Evolutionary conservation across 768 basidiomycete genomes (phyloP), one percentile per base, ranked within the genome.

Genomic region (Pleurotus giganteus): DNA sequence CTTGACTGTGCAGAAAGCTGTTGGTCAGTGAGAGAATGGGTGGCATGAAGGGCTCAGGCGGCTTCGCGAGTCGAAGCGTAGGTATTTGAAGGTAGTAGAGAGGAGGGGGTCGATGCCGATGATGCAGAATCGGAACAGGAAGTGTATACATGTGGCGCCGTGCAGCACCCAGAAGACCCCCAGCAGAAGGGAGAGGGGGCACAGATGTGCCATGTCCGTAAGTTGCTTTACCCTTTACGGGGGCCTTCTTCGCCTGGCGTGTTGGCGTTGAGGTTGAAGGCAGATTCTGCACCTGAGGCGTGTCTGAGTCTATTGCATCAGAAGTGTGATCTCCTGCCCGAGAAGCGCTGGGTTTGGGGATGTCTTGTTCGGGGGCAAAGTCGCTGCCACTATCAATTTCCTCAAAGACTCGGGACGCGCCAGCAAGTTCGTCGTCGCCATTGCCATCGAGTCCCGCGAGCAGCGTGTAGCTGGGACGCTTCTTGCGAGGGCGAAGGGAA

Each of bases 101-200:
- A 0, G 89, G 84, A 4, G 83, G 73, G 11, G 87, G 83, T 24
- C 86, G 74, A 63, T 92, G 89, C 45, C 89, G 78, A 65, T 91
- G 89, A 56, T 91, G 82, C 0, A 84, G 72, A 56, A 79, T 86
- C 0, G 86, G 86, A 11, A 79, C 80, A 0, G 86, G 87, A 11
- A 86, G 72, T 15, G 75, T 69, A 57, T 86, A 82, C 62, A 74
- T 80, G 64, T 85, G 79, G 15, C 80, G 73, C 58, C 75, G 77
- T 1, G 73, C 64, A 11, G 71, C 62, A 26, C 71, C 66, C 9
- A 72, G 66, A 3, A 74, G 61, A 24, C 70, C 69, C 0, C 37
- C 39, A 47, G 36, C 58, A 32, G 49, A 47, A 43, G 58, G 63
- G 44, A 34, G 60, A 57, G 24, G 53, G 54, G n/a, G 46, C 49